Base-by-base conservation (phyloP, 2,329 filamentous ascomycete genomes). In the Cladorrhinum sp. region DNA sequence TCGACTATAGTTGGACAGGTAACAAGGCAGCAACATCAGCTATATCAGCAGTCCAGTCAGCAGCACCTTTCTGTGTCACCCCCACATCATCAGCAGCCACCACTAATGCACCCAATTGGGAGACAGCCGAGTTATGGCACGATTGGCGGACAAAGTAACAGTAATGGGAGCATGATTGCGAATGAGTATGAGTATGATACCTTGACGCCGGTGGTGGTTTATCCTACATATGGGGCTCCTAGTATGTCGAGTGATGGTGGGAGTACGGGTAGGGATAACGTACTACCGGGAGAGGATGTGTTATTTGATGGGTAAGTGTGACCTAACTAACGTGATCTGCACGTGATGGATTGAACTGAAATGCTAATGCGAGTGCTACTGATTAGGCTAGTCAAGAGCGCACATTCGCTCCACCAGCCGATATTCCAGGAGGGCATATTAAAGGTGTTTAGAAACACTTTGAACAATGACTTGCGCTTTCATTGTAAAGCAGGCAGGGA, bases 401-500 rank as follows among this genome's bases (percentile, higher is more conserved):
- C 69, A 9, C 64, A 60, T 23, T 63, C 62, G 1, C 64, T 70
- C 12, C 62, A 53, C 5, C 49, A 64, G 2, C 65, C 65, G 3
- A 52, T 57, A 10, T 71, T 70, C 18, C 58, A 62, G 16, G 64
- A 67, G 10, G 69, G 66, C 2, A 59, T 65, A 22, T 60, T 71
- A 8, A 71, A 70, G 49, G 69, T 71, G n/a, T 71, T 71, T 52
- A 63, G 69, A 1, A 70, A 70, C 32, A 69, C 60, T 0, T 48
- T 70, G 1, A 66, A 65, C 1, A 65, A 67, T 25, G 69, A 70
- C 45, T 55, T 71, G 2, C 53, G 69, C 25, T 71, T 71, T 36
- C 63, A 70, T 50, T 70, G 69, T 55, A 67, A 63, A 41, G 62
- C 69, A 2, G 67, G 65, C 16, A 59, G 62, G 29, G 66, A 69